Conservation (phyloP, 768 basidiomycete genomes). For the Boletus speciosus region DNA sequence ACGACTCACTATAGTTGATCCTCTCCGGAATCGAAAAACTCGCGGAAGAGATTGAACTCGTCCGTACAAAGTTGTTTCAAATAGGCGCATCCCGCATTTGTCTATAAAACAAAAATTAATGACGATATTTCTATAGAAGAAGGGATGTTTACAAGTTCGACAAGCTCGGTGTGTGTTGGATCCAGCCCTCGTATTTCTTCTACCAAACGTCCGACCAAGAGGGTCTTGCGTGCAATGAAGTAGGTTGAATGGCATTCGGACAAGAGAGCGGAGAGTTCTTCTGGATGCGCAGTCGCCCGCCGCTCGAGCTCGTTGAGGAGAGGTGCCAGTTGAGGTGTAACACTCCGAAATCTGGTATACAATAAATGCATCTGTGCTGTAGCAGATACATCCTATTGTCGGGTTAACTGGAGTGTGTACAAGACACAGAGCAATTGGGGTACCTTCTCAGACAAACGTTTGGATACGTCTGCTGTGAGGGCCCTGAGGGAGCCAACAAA, state of each 20-base stretch:
- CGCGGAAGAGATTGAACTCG: constrained; percentile 81
- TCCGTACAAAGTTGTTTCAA: constrained; percentile 88
- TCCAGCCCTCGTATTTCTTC: constrained; percentile 84
- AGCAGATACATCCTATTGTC: constrained; percentile 63
- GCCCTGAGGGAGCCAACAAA: constrained; percentile 83
- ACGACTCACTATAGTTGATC: constrained; percentile 62
- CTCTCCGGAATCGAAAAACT: constrained; percentile 87
- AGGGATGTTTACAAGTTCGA: constrained; percentile 68
- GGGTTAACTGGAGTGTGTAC: not conserved
- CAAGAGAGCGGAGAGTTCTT: constrained; percentile 78
- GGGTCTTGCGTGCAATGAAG: constrained; percentile 64
- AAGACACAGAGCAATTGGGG: not conserved
- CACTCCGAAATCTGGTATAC: constrained; percentile 81
- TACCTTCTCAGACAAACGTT: constrained; percentile 73
- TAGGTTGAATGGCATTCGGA: constrained; percentile 87
- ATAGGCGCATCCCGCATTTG: constrained; percentile 87
- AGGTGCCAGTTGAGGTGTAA: constrained; percentile 69
- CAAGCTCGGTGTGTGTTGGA: constrained; percentile 74
- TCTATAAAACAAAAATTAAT: constrained; percentile 43
- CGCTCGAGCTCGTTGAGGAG: constrained; percentile 84
- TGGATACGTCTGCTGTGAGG: constrained; percentile 73
- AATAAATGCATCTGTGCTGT: constrained; percentile 82
- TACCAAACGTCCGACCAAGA: constrained; percentile 69
- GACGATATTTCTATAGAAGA: not conserved
- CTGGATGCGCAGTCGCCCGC: constrained; percentile 69